Base-by-base conservation (phyloP, 2,329 filamentous ascomycete genomes). In the Alternaria arbusti region DNA sequence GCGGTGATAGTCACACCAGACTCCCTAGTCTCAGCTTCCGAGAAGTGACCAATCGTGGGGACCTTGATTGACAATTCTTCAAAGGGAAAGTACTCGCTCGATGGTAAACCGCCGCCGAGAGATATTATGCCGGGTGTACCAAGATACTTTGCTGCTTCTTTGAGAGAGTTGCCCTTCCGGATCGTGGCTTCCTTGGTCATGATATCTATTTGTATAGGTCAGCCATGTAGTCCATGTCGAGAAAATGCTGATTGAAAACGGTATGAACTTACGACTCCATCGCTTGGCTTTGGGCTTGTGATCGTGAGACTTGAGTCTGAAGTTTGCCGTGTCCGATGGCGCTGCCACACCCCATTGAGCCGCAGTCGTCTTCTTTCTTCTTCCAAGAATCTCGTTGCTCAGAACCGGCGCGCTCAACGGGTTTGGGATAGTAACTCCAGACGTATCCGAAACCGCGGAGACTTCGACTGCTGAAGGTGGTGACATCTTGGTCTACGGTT, bases 41-140 rank as follows among this genome's bases (percentile, higher is more conserved):
- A 88, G 78, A 96, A 97, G 64, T 88, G 81, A 6, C 90, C 89
- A 15, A 88, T 82, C 2, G 82, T 81, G 15, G 94, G 93, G 1
- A 96, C 88, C 71, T 90, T 92, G 81, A 97, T 82, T 67, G 86
- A 86, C 54, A 98, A 81, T 68, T 91, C 86, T 69, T 95, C 89
- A 73, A 98, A 90, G n/a, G 96, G 96, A 75, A 99, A 99, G 81
- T 96, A 93, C 78, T 95, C 90, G 64, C 92, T 88, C 13, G 93
- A 94, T 5, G 96, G 96, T 20, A 99, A 84, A 4, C 96, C 96
- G 55, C 96, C 96, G 59, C 96, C 96, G 2, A 99, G 89, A 1
- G 94, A 97, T 76, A 99, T 96, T 63, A 97, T 82, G 15, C 91
- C 94, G 1, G 94, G 93, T 43, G 86, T 92, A 75, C 91, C 91